These are phyloP conservation scores for Ballota nigra DNA, from an alignment of 257 asterid genomes.

Conservation along the genomic window DNA sequence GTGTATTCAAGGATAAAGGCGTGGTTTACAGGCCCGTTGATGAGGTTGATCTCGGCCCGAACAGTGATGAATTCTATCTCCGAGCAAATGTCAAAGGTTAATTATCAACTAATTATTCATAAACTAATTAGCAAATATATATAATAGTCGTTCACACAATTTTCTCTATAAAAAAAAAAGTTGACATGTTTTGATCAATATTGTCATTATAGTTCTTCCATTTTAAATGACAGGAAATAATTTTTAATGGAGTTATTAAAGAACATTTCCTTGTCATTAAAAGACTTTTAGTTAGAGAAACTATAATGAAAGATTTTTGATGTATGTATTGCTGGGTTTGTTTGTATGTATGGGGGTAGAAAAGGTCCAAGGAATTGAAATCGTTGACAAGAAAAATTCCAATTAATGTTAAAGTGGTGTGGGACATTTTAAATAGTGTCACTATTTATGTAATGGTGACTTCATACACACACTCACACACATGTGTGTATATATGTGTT, in stretches of 20 bases:
- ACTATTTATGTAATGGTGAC: background rate
- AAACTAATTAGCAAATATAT: background rate
- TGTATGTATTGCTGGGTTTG: too few species aligned
- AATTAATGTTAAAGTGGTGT: background rate
- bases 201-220: too few species aligned
- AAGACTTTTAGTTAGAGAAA: too few species aligned
- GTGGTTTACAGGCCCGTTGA: conserved; percentile 55
- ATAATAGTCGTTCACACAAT: background rate
- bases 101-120: background rate
- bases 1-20: conserved; percentile 51
- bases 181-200: too few species aligned
- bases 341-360: background rate
- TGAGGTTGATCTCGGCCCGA: conserved; percentile 67
- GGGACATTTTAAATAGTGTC: background rate
- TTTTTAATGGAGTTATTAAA: too few species aligned
- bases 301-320: too few species aligned
- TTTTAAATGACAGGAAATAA: too few species aligned
- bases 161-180: too few species aligned
- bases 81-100: conserved; percentile 81
- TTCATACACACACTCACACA: too few species aligned
- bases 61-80: conserved; percentile 59
- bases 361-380: too few species aligned
- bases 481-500: background rate
- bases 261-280: too few species aligned
- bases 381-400: background rate